Base-by-base conservation (phyloP, 2,329 filamentous ascomycete genomes). In the Phyllosticta paracitricarpa region DNA sequence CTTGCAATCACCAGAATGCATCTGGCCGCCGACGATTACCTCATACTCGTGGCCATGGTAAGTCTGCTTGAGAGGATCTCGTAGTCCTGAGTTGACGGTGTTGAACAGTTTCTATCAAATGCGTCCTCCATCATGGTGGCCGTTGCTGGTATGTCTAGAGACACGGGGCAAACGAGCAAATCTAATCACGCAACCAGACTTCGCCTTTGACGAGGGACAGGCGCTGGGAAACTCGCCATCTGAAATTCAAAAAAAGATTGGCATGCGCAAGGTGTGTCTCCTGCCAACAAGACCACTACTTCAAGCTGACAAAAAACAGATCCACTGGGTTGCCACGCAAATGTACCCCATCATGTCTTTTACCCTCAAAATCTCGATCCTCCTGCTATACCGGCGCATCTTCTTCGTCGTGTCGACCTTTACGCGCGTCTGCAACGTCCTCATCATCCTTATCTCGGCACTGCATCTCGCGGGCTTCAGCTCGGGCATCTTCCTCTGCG, bases 321-420 rank as follows among this genome's bases (percentile, higher is more conserved):
- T 48, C 22, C 40, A 19, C 40, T 48, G 40, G 40, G n/a, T 48
- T 48, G 40, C 40, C 12, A 48, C 40, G 40, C 40, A 48, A 48
- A 48, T 48, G n/a, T 48, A 48, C 24, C 51, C 56, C 40, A 25
- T 51, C 24, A 8, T 51, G 28, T 25, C 19, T 2, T 57, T 57
- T n/a, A 19, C 28, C 24, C 12, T 52, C 24, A 57, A 57, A 57
- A 57, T 51, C 24, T 28, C 56, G 7, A 26, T 57, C 35, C 35
- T 51, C 35, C 22, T 57, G 7, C 56, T 57, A 8, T 57, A 52
- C 56, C 56, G 56, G n/a, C 56, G 56, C 56, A 57, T 51, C 17
- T 57, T 57, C 17, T 30, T 51, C 24, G 14, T 52, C 40, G 40
- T 48, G 40, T 17, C 56, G 33, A 28, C 56, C 51, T 57, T 51